A percentile compares a stretch with the other conserved stretches of the same genome.
Evolutionary conservation across 2,329 filamentous ascomycete species (phyloP).

Genomic region (Colletotrichum truncatum): DNA sequence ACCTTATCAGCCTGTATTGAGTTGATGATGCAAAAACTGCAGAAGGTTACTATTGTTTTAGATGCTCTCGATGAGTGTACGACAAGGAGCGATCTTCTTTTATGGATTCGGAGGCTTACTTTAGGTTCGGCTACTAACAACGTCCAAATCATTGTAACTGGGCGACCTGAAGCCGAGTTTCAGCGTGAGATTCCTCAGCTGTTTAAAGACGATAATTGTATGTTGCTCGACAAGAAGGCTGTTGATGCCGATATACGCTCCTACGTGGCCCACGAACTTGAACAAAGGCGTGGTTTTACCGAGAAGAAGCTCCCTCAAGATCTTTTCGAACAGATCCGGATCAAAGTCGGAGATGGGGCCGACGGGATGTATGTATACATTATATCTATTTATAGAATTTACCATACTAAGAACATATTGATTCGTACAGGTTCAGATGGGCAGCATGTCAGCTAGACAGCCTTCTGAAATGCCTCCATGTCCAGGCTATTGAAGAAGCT

Average conservation of each 20-base stretch:
- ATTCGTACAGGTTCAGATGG: neutral
- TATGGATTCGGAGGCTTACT: conserved; percentile 29
- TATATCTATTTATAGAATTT: too few species aligned
- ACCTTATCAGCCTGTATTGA: neutral
- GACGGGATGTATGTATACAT: neutral
- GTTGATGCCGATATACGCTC: neutral
- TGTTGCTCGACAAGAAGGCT: neutral
- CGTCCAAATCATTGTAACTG: neutral
- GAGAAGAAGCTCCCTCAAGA: neutral
- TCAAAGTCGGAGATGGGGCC: neutral
- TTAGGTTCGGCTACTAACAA: conserved; percentile 16
- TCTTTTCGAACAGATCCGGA: neutral
- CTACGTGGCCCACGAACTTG: neutral
- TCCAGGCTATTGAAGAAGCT: neutral
- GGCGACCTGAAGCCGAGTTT: conserved; percentile 8
- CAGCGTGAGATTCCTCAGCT: neutral
- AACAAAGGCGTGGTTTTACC: neutral
- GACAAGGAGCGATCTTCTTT: conserved; percentile 30
- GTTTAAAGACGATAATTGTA: neutral
- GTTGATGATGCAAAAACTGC: conserved; percentile 32
- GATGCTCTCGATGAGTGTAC: conserved; percentile 37
- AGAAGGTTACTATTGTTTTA: conserved; percentile 25
- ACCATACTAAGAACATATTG: neutral
- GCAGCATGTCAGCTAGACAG: neutral
- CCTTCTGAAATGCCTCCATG: neutral